Base-by-base conservation (phyloP, 257 asterid species). In the Lycium ferocissimum region DNA sequence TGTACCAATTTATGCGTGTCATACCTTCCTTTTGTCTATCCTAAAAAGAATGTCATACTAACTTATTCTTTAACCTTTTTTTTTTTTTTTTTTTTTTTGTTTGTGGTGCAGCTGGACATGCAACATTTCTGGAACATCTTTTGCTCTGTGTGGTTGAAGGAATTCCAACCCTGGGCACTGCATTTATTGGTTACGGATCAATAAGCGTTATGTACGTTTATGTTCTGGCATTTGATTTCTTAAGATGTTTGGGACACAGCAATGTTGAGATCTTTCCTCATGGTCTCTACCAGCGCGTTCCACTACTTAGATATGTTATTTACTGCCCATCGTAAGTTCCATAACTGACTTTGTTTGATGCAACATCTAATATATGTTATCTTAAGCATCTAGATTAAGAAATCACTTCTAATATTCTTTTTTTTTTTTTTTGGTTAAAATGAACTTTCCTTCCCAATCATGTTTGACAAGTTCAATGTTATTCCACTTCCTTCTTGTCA, bases 161-260 rank as follows among this genome's bases (percentile, higher is more conserved):
- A 80, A 89, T 95, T 84, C 99, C 99, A 14, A 88, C 86, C 6
- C 69, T 95, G 85, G 99, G 98, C 73, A 90, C 97, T 45, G 85
- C 86, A 80, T 85, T 90, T 7, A 26, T 91, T 61, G 99, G 99
- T 57, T 90, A 84, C 57, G 99, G 99, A 20, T 97, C 99, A 57
- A 86, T 95, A 83, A 81, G 73, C 86, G 73, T 90, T 92, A 86
- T 92, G 89, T 94, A 92, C 78, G 65, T 91, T 83, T 94, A 97
- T 82, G 85, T 92, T 72, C 71, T 97, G 94, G 85, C 79, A 13
- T 97, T 94, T 54, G 99, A 97, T 91, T 93, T 90, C 82, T 93
- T 97, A 49, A 95, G 94, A 86, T 95, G 99, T 88, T 83, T 97
- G 89, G 95, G 96, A 53, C 97, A 97, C 83, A 89, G 92, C 91